phyloP scores from a whole-genome alignment of 1,139 yeast genomes.

The Yamadazyma epiphylla region DNA sequence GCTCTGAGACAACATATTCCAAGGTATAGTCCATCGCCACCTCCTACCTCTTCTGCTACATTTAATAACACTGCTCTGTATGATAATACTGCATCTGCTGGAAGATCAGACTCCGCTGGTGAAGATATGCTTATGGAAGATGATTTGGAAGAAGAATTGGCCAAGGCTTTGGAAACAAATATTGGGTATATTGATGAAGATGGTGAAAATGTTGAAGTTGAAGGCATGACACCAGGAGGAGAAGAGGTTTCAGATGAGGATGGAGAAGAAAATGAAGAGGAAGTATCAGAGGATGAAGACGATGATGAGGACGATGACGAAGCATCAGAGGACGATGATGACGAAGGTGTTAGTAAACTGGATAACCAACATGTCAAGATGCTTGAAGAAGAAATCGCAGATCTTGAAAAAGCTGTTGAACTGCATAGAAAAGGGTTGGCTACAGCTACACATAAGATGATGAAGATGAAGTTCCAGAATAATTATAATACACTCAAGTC shows the following conservation, averaged over 20 bases:
- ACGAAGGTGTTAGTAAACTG: slow-evolving; percentile 26
- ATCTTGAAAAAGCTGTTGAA: slow-evolving; percentile 74
- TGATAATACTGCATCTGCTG: slow-evolving; percentile 21
- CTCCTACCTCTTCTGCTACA: slow-evolving; percentile 6
- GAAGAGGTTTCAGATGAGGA: slow-evolving; percentile 14
- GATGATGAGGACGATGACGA: slow-evolving; percentile 26
- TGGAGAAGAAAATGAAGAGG: slow-evolving; percentile 22
- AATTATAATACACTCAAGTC: slow-evolving; percentile 75
- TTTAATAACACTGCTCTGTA: too few relatives aligned
- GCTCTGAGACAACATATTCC: slow-evolving; percentile 22
- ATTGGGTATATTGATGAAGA: slow-evolving; percentile 7
- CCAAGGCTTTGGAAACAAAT: slow-evolving; percentile 31
- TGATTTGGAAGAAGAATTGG: slow-evolving; percentile 38
- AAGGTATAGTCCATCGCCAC: slow-evolving; percentile 15
- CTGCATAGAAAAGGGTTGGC: slow-evolving; percentile 72
- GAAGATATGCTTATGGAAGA: slow-evolving; percentile 12
- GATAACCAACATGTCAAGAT: slow-evolving; percentile 69
- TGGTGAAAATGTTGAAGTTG: slow-evolving; percentile 9
- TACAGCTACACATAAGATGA: slow-evolving; percentile 80
- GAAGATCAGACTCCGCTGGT: slow-evolving; percentile 13
- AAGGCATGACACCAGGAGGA: slow-evolving; percentile 12
- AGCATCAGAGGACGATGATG: slow-evolving; percentile 23
- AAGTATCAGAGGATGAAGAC: slow-evolving; percentile 27
- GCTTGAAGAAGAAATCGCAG: slow-evolving; percentile 80
- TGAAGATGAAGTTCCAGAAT: slow-evolving; percentile 83